A percentile compares a stretch with the other conserved stretches of the same genome.
Conservation (phyloP, 371 early-diverging fungal species). For the Globomyces sp. region DNA sequence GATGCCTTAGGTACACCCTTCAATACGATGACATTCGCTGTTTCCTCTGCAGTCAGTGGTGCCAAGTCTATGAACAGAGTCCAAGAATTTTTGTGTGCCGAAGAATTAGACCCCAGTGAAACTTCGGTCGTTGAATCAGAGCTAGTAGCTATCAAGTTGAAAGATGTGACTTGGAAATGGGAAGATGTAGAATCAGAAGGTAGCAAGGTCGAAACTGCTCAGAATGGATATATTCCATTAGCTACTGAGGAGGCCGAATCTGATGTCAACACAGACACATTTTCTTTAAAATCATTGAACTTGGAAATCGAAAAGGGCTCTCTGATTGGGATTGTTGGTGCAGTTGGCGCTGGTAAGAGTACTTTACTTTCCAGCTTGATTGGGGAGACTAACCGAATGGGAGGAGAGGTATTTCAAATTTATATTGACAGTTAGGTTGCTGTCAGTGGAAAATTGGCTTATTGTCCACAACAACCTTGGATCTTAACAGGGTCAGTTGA, state of each 20-base stretch:
- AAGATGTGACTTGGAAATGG: slow-evolving; percentile 37
- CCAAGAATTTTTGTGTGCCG: slow-evolving; percentile 44
- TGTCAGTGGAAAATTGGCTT: slow-evolving; percentile 38
- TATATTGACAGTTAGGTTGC: slow-evolving; percentile 36
- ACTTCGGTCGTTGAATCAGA: not conserved
- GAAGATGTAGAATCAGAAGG: no score
- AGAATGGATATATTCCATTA: no score
- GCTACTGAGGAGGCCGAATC: no score
- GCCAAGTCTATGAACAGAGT: slow-evolving; percentile 49
- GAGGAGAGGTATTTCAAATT: slow-evolving; percentile 22
- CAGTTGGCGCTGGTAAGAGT: slow-evolving; percentile 46
- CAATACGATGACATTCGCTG: not conserved
- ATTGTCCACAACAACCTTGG: slow-evolving; percentile 51
- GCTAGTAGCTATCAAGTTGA: slow-evolving; percentile 14
- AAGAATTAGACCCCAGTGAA: slow-evolving; percentile 10
- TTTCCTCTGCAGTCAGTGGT: not conserved
- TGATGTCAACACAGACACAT: slow-evolving; percentile 1
- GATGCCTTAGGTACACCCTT: slow-evolving; percentile 1
- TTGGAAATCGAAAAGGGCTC: slow-evolving; percentile 21
- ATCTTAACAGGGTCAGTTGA: slow-evolving; percentile 46
- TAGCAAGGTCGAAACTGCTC: no score
- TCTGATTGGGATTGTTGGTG: slow-evolving; percentile 38
- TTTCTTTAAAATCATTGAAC: not conserved
- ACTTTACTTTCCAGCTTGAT: slow-evolving; percentile 21
- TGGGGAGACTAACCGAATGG: slow-evolving; percentile 20